Percentiles rank a stretch among this genome's conserved stretches.
Conservation (phyloP, 331 rosid species). For the Phaseolus coccineus region DNA sequence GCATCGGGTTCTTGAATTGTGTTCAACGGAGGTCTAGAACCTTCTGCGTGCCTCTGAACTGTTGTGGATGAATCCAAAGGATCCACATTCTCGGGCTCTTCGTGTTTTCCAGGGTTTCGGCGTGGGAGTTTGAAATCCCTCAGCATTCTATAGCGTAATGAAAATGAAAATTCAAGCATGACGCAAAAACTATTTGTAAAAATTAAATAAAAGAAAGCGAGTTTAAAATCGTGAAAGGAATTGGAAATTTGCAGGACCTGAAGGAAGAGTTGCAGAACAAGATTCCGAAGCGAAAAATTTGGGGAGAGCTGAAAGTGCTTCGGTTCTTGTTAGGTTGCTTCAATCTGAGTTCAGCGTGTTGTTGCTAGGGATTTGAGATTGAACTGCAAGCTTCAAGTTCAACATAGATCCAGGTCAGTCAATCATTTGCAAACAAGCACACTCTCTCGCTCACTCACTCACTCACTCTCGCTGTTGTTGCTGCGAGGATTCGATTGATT, state of each 20-base stretch:
- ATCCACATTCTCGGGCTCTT: constrained; percentile 78
- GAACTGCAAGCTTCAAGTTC: constrained; percentile 34
- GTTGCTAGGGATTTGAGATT: constrained; percentile 36
- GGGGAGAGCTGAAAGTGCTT: constrained; percentile 53
- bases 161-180: neutral
- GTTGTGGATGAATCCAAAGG: constrained; percentile 49
- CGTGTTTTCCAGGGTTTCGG: constrained; percentile 64
- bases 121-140: constrained; percentile 78
- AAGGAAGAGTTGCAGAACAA: constrained; percentile 66
- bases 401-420: constrained; percentile 44
- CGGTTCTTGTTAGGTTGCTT: neutral
- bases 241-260: constrained; percentile 55
- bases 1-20: constrained; percentile 72
- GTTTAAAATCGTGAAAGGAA: neutral
- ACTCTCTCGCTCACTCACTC: neutral
- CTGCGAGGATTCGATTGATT: constrained; percentile 43
- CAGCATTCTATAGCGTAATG: constrained; percentile 63
- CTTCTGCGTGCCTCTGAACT: constrained; percentile 53
- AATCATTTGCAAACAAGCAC: neutral
- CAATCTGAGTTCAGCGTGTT: constrained; percentile 25
- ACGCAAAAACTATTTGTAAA: neutral
- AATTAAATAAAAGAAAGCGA: neutral
- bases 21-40: constrained; percentile 73
- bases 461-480: neutral
- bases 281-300: constrained; percentile 52